These are phyloP conservation scores for Aphanoascus verrucosus DNA, from an alignment of 2,329 filamentous ascomycete species.

Conservation along the genomic window DNA sequence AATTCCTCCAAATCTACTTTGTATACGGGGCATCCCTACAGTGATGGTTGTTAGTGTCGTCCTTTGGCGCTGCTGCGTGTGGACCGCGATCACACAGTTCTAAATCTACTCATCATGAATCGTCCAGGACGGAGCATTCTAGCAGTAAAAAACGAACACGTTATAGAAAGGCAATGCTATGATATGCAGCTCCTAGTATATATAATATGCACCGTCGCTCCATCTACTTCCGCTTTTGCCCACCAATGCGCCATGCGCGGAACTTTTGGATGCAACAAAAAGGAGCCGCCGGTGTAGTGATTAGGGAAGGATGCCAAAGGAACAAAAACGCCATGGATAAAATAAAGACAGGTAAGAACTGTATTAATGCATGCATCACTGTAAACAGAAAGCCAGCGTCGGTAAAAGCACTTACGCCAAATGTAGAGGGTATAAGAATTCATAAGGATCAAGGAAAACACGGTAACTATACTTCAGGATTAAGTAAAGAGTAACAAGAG, in stretches of 20 bases:
- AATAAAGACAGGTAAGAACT: background rate
- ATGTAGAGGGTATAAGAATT: conserved; percentile 2
- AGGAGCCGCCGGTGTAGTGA: background rate
- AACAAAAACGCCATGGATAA: background rate
- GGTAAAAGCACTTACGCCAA: background rate
- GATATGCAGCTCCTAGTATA: background rate
- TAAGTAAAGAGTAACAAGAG: background rate
- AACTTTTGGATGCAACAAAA: background rate
- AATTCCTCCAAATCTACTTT: too few species aligned
- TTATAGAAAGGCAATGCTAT: background rate
- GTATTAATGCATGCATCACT: background rate
- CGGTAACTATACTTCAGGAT: background rate
- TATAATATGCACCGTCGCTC: background rate
- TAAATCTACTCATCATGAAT: too few species aligned
- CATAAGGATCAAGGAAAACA: background rate
- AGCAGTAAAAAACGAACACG: too few species aligned
- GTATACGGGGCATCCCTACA: too few species aligned
- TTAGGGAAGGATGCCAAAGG: background rate
- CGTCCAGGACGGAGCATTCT: too few species aligned
- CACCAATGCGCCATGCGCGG: background rate
- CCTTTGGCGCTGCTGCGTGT: too few species aligned
- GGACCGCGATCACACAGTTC: too few species aligned
- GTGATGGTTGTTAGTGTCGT: too few species aligned
- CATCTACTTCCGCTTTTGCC: background rate
- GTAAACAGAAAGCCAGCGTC: background rate